These are phyloP conservation scores for Leccinum fallax DNA, from an alignment of 1,284 basidiomycete species.

Conservation along the genomic window DNA sequence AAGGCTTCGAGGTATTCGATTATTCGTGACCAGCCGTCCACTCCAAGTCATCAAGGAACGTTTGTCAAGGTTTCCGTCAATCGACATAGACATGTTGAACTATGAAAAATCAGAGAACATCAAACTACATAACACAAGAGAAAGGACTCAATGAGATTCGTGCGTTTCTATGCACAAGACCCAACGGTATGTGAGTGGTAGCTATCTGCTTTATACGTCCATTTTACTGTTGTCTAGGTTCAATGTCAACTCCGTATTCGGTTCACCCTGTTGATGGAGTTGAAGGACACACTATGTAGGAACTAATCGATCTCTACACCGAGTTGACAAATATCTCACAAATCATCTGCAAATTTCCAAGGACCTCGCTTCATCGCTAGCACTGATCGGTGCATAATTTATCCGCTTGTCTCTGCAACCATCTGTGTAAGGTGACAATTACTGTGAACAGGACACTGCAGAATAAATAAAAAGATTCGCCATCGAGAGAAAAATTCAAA, in stretches of 20 bases:
- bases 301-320: too few species aligned
- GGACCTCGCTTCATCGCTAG: too few species aligned
- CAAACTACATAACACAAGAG: not conserved
- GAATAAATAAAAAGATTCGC: too few species aligned
- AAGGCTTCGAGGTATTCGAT: not conserved
- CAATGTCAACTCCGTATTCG: slow-evolving; percentile 10
- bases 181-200: not conserved
- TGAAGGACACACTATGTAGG: too few species aligned
- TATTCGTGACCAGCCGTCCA: not conserved
- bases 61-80: not conserved
- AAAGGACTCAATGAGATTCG: not conserved
- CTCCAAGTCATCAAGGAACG: not conserved
- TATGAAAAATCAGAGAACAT: not conserved
- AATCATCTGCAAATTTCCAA: too few species aligned
- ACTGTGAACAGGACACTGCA: too few species aligned
- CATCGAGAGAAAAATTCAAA: too few species aligned
- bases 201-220: not conserved
- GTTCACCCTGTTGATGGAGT: too few species aligned
- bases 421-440: too few species aligned
- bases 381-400: too few species aligned
- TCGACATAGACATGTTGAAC: not conserved
- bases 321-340: too few species aligned
- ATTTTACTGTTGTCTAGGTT: slow-evolving; percentile 1
- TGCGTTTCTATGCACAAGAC: not conserved
- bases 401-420: too few species aligned